Conservation (phyloP, 805 yeast species). For the Kuraishia piskuri region DNA sequence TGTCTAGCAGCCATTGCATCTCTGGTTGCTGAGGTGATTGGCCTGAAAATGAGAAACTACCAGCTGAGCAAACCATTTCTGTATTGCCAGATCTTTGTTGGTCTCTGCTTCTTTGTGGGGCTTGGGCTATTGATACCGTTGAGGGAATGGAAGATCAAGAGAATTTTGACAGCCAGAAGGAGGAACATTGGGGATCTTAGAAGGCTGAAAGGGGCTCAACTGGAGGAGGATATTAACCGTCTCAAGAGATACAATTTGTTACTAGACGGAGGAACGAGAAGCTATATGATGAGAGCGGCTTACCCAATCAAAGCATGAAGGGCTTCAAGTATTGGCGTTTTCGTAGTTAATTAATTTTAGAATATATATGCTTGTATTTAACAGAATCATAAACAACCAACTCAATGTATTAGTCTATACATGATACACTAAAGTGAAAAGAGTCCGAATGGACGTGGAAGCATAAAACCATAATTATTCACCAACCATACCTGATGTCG, state of each 20-base stretch:
- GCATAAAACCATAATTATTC: not conserved
- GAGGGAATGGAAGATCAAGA: conserved; percentile 42
- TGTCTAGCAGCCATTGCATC: conserved; percentile 18
- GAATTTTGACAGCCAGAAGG: conserved; percentile 18
- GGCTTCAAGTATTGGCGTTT: not conserved
- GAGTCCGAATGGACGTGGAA: no score
- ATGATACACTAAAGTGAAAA: no score
- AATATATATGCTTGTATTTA: not conserved
- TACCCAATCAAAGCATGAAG: conserved; percentile 16
- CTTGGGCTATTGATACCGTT: conserved; percentile 33
- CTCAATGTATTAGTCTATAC: no score
- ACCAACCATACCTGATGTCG: not conserved
- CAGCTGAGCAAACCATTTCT: conserved; percentile 33
- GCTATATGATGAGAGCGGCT: conserved; percentile 12
- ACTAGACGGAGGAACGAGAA: conserved; percentile 6
- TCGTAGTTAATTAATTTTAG: not conserved
- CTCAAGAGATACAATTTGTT: conserved; percentile 11
- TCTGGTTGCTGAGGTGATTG: conserved; percentile 21
- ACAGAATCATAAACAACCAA: not conserved
- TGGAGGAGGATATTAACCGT: conserved; percentile 2
- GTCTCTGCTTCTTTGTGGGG: conserved; percentile 35
- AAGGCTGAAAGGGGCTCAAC: not conserved
- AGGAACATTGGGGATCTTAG: conserved; percentile 5
- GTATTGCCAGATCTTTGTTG: conserved; percentile 55
- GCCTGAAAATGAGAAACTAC: conserved; percentile 15